Percentiles rank a stretch among this genome's conserved stretches.
These are phyloP conservation scores for Apiospora koreana DNA, from an alignment of 2,329 filamentous ascomycete genomes.

Conservation along the genomic window DNA sequence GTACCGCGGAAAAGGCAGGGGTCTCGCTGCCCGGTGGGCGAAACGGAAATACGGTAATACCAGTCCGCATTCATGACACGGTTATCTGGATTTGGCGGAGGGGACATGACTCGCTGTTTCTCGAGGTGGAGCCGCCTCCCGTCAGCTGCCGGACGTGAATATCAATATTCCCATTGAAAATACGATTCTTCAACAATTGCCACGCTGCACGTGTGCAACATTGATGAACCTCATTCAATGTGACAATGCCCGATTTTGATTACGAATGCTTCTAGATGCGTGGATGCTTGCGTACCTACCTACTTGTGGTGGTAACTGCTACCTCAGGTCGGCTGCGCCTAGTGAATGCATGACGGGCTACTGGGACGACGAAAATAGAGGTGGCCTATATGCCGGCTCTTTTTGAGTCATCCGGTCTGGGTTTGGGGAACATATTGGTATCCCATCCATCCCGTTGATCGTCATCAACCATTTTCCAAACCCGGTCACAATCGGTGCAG, in stretches of 20 bases:
- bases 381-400: neutral
- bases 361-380: neutral
- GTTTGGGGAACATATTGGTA: neutral
- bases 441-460: neutral
- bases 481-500: neutral
- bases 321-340: neutral
- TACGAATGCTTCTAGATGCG: neutral
- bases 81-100: neutral
- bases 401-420: neutral
- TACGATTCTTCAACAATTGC: neutral
- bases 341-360: neutral
- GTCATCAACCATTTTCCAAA: neutral
- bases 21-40: neutral
- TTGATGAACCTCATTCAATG: neutral
- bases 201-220: neutral
- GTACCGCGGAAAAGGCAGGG: neutral
- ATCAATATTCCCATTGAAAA: neutral
- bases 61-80: neutral
- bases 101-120: neutral
- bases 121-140: neutral
- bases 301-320: neutral
- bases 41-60: neutral
- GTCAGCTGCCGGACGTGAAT: neutral
- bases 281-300: neutral
- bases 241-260: neutral